A percentile compares a stretch with the other conserved stretches of the same genome.
Conservation (phyloP, 2,329 filamentous ascomycete genomes). For the Chrysoporthe puriensis region DNA sequence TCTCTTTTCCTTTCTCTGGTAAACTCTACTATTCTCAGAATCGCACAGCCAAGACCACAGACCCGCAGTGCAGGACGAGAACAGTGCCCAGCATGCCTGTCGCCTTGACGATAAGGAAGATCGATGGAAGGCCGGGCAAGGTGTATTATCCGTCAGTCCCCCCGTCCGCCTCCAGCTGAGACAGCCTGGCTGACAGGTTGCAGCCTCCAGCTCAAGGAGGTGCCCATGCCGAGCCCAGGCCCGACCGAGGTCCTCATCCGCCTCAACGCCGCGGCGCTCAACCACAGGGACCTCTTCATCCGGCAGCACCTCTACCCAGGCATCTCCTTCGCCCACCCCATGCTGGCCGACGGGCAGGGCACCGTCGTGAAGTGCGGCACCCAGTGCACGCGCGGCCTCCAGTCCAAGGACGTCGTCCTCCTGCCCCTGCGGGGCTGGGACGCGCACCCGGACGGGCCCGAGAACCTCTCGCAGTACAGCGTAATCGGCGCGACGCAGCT, state of each 20-base stretch:
- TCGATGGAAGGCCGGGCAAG: constrained; percentile 82
- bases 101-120: constrained; percentile 66
- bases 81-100: constrained; percentile 48
- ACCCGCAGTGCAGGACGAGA: no score
- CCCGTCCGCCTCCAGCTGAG: not conserved
- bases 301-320: constrained; percentile 89
- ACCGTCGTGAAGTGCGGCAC: constrained; percentile 68
- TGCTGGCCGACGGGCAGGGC: constrained; percentile 84
- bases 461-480: constrained; percentile 60
- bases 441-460: constrained; percentile 71
- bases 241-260: constrained; percentile 73
- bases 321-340: constrained; percentile 75
- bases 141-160: constrained; percentile 76
- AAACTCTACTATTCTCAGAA: no score
- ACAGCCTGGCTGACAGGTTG: not conserved
- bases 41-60: no score
- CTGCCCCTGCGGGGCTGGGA: constrained; percentile 81
- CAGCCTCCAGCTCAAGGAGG: constrained; percentile 62
- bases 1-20: not conserved
- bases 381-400: constrained; percentile 34
- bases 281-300: constrained; percentile 95
- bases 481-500: constrained; percentile 72
- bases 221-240: constrained; percentile 65
- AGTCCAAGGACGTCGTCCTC: constrained; percentile 59
- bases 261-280: constrained; percentile 80